Evolutionary conservation across 345 rosid species (phyloP).

Genomic region (Bruguiera parviflora): DNA sequence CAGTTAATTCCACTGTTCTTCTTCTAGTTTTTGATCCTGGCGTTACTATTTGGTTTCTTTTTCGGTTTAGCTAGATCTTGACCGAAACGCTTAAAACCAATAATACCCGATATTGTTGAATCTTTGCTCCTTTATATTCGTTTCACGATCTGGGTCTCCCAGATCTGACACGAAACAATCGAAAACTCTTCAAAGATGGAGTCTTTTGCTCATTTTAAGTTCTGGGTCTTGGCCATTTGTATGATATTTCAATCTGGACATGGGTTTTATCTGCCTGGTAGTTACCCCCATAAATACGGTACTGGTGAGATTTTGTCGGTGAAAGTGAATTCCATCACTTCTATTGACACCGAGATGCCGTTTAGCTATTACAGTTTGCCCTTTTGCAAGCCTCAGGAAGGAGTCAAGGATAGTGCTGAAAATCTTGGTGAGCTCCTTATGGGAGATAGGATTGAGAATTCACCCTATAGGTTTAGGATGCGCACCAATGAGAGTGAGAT

Average conservation of each 20-base stretch:
- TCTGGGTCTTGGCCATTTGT: constrained; percentile 44
- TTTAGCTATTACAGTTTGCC: constrained; percentile 81
- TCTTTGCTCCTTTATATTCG: constrained; percentile 5
- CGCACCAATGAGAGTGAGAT: constrained; percentile 50
- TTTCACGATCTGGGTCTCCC: constrained; percentile 40
- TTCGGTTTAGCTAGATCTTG: neutral
- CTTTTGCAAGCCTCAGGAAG: constrained; percentile 61
- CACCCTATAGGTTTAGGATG: constrained; percentile 42
- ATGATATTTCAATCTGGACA: constrained; percentile 37
- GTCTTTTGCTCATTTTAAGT: constrained; percentile 35
- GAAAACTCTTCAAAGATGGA: constrained; percentile 30
- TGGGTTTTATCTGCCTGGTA: constrained; percentile 82
- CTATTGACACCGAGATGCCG: constrained; percentile 77
- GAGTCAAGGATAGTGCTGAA: constrained; percentile 32
- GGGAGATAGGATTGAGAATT: constrained; percentile 93
- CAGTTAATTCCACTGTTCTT: neutral
- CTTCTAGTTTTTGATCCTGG: neutral
- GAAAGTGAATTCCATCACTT: constrained; percentile 80
- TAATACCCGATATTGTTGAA: neutral
- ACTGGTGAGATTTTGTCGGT: constrained; percentile 59
- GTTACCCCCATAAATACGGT: constrained; percentile 63
- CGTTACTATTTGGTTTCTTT: neutral
- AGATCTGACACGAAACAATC: constrained; percentile 41
- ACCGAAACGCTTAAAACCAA: neutral
- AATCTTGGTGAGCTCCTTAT: constrained; percentile 82